Evolutionary conservation across 139 green algal species (phyloP).

Genomic region (Chlamydomonas schloesseri): DNA sequence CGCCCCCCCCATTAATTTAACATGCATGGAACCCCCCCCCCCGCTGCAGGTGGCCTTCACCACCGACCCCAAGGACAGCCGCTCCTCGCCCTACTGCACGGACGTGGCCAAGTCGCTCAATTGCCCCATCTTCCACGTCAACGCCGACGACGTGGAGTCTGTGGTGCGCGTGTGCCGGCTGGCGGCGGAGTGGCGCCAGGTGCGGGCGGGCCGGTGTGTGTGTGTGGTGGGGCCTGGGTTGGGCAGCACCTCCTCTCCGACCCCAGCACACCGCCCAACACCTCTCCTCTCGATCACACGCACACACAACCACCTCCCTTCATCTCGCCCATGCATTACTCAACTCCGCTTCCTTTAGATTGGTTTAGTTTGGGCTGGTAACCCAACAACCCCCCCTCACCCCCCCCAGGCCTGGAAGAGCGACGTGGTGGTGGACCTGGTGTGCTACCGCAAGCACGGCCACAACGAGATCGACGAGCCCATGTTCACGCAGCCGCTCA

Average conservation of each 20-base stretch:
- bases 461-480: slow-evolving; percentile 99
- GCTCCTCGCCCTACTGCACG: slow-evolving; percentile 93
- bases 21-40: not conserved
- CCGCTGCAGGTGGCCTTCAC: slow-evolving; percentile 94
- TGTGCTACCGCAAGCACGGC: slow-evolving; percentile 83
- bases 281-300: too few species aligned
- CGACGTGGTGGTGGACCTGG: slow-evolving; percentile 97
- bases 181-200: slow-evolving; percentile 93
- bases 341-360: too few species aligned
- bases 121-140: slow-evolving; percentile 98
- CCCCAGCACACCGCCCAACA: too few species aligned
- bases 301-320: too few species aligned
- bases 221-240: not conserved
- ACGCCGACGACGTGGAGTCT: slow-evolving; percentile 96
- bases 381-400: too few species aligned
- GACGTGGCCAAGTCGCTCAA: slow-evolving; percentile 97
- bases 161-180: slow-evolving; percentile 94
- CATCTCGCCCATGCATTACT: too few species aligned
- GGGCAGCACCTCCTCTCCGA: too few species aligned
- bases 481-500: slow-evolving; percentile 97
- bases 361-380: slow-evolving; percentile 3
- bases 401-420: slow-evolving; percentile 81
- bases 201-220: not conserved
- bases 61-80: slow-evolving; percentile 92
- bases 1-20: too few species aligned